Percentiles rank a stretch among this genome's conserved stretches.
phyloP scores from a whole-genome alignment of 495 filamentous ascomycete genomes.

The Aspergillus olivimuriae region DNA sequence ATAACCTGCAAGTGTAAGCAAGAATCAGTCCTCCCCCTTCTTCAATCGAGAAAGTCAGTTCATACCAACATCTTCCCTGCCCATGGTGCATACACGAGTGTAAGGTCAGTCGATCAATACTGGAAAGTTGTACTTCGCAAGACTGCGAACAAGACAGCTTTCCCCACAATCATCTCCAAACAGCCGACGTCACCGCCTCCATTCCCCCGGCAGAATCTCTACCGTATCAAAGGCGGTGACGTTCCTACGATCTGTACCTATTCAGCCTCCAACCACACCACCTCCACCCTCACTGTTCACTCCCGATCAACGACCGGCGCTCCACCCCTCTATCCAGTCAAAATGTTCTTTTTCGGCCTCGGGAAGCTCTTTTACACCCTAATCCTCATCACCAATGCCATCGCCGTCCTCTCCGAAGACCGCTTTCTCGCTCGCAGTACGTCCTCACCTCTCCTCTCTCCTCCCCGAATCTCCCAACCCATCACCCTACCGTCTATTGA shows the following conservation, averaged over 20 bases:
- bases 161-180: too few species aligned
- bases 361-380: conserved; percentile 69
- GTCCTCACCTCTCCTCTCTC: conserved; percentile 19
- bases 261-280: conserved; percentile 6
- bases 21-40: not conserved
- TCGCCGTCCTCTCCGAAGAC: conserved; percentile 95
- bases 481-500: too few species aligned
- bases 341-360: conserved; percentile 64
- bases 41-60: not conserved
- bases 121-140: not conserved
- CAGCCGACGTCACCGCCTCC: too few species aligned
- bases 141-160: too few species aligned
- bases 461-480: not conserved
- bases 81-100: conserved; percentile 8
- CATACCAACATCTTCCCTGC: conserved; percentile 12
- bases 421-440: conserved; percentile 92
- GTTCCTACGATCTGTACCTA: not conserved
- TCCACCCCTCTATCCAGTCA: conserved; percentile 14
- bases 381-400: conserved; percentile 85
- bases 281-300: conserved; percentile 11
- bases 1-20: conserved; percentile 1
- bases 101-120: too few species aligned
- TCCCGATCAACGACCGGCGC: conserved; percentile 4
- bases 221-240: too few species aligned
- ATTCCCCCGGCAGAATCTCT: too few species aligned